These are phyloP conservation scores for Strigomonas culicis DNA, from an alignment of 208 protist species.

Conservation along the genomic window DNA sequence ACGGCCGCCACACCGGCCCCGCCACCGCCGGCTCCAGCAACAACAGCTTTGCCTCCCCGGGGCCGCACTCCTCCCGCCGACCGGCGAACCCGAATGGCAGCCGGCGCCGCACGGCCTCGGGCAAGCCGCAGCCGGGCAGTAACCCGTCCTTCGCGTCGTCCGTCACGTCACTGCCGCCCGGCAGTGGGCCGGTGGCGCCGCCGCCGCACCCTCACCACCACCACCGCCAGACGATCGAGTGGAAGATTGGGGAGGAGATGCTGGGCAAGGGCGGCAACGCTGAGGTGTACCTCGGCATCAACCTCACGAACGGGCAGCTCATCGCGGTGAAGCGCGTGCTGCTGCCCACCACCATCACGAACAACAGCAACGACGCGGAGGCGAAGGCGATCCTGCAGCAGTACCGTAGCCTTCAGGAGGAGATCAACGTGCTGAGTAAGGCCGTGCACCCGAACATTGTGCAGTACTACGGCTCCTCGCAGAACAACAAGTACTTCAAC, in stretches of 20 bases:
- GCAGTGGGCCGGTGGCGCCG: not conserved
- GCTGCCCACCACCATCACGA: slow-evolving; percentile 40
- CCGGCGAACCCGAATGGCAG: slow-evolving; percentile 42
- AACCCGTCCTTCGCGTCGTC: slow-evolving; percentile 5
- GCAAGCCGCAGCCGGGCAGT: slow-evolving; percentile 18
- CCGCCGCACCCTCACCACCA: not conserved
- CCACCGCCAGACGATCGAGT: slow-evolving; percentile 81
- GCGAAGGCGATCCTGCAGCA: slow-evolving; percentile 69
- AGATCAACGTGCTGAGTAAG: slow-evolving; percentile 57
- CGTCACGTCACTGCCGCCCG: too few species aligned
- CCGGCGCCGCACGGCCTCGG: slow-evolving; percentile 28
- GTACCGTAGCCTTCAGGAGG: slow-evolving; percentile 78
- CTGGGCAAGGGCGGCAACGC: slow-evolving; percentile 89
- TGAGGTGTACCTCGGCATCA: slow-evolving; percentile 89
- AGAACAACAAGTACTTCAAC: slow-evolving; percentile 50
- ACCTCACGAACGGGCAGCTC: slow-evolving; percentile 86
- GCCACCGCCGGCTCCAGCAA: not conserved
- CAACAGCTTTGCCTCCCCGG: slow-evolving; percentile 2
- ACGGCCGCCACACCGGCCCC: not conserved
- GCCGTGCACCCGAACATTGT: slow-evolving; percentile 83
- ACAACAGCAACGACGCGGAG: slow-evolving; percentile 33
- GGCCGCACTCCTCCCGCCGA: slow-evolving; percentile 31
- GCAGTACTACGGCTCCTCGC: slow-evolving; percentile 63
- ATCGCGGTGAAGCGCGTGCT: slow-evolving; percentile 89
- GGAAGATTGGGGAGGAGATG: slow-evolving; percentile 90